Conservation (phyloP, 306 rosid genomes). For the Vigna reflexopilosa region DNA sequence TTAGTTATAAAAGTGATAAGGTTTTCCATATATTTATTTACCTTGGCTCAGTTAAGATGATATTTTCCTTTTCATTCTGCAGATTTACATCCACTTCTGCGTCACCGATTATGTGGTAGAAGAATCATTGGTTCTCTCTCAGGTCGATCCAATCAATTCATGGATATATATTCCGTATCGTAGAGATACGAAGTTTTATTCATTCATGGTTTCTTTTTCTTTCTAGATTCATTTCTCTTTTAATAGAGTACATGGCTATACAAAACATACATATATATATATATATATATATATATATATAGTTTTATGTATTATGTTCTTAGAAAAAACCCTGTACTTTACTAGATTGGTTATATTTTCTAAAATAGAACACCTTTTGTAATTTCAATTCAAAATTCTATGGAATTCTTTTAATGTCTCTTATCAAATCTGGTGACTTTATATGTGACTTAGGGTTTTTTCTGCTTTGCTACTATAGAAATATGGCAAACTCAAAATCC, state of each 20-base stretch:
- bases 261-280: conserved; percentile 21
- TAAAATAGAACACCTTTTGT: conserved; percentile 31
- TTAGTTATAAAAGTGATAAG: neutral
- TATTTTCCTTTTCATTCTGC: conserved; percentile 45
- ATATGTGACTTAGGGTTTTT: neutral
- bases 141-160: conserved; percentile 15
- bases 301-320: conserved; percentile 19
- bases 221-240: conserved; percentile 37
- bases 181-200: conserved; percentile 32
- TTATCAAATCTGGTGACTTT: neutral
- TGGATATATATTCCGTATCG: neutral
- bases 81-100: conserved; percentile 65
- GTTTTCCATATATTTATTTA: neutral
- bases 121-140: conserved; percentile 31
- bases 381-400: conserved; percentile 26
- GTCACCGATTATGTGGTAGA: conserved; percentile 53
- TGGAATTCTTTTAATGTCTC: conserved; percentile 25
- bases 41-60: neutral
- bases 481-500: conserved; percentile 26
- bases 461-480: conserved; percentile 23
- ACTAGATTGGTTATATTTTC: conserved; percentile 19
- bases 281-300: neutral
- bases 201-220: conserved; percentile 41
- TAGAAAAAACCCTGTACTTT: conserved; percentile 25
- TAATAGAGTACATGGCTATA: conserved; percentile 17